Percentiles rank a stretch among this genome's conserved stretches.
Evolutionary conservation across 495 filamentous ascomycete genomes (phyloP).

Genomic region (Aspergillus sparsus): DNA sequence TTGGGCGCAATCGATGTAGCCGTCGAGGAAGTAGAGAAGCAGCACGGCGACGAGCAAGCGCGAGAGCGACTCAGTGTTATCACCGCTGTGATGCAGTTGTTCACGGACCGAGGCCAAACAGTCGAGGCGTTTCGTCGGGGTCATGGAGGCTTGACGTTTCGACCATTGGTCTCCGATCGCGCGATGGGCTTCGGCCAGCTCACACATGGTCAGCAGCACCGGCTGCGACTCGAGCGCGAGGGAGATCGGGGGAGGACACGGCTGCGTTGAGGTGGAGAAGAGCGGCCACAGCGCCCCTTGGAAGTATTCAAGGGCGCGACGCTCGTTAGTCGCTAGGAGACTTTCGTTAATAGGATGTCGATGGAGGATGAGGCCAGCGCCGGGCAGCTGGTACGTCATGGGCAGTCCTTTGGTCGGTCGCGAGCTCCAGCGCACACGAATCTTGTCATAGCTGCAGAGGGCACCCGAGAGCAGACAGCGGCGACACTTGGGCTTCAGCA

Average conservation of each 20-base stretch:
- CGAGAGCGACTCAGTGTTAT: slow-evolving; percentile 17
- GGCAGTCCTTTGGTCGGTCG: slow-evolving; percentile 20
- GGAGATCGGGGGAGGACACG: slow-evolving; percentile 33
- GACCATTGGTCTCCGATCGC: background rate
- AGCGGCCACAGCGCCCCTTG: slow-evolving; percentile 25
- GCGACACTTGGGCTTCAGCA: slow-evolving; percentile 29
- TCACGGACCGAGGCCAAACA: slow-evolving; percentile 23
- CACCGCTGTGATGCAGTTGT: slow-evolving; percentile 17
- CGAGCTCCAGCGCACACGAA: slow-evolving; percentile 36
- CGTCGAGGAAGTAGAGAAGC: slow-evolving; percentile 41
- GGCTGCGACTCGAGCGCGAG: slow-evolving; percentile 29
- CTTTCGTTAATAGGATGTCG: slow-evolving; percentile 8
- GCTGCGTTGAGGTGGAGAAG: slow-evolving; percentile 25
- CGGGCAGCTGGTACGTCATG: slow-evolving; percentile 25
- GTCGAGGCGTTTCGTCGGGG: slow-evolving; percentile 23
- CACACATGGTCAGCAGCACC: slow-evolving; percentile 31
- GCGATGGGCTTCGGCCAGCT: slow-evolving; percentile 33
- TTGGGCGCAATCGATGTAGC: slow-evolving; percentile 36
- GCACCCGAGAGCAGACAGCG: slow-evolving; percentile 36
- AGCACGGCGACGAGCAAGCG: slow-evolving; percentile 40
- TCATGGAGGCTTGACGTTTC: slow-evolving; percentile 9
- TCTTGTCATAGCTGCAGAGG: slow-evolving; percentile 38
- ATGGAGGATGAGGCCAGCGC: slow-evolving; percentile 6
- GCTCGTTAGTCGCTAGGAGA: slow-evolving; percentile 11
- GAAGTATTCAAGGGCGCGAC: slow-evolving; percentile 25